These are phyloP conservation scores for Globisporangium carolinianum DNA, from an alignment of 352 stramenopile species.

Conservation along the genomic window DNA sequence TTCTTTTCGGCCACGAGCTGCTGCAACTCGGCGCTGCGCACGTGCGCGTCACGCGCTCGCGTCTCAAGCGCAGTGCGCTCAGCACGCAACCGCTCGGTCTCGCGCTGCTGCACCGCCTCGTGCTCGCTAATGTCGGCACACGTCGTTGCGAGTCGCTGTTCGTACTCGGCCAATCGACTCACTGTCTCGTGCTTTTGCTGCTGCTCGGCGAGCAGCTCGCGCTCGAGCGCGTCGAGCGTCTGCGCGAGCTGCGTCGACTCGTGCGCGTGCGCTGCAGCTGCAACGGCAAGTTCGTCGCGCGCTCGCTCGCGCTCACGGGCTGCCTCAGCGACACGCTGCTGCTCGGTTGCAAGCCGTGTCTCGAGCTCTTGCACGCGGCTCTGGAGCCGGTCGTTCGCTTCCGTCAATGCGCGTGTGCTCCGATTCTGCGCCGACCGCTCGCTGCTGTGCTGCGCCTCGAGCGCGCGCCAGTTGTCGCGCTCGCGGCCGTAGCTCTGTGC, in stretches of 20 bases:
- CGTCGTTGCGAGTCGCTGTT: conserved; percentile 56
- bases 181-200: conserved; percentile 57
- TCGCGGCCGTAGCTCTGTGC: conserved; percentile 19
- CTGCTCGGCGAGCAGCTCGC: conserved; percentile 38
- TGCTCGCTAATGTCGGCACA: conserved; percentile 67
- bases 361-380: conserved; percentile 24
- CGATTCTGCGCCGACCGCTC: conserved; percentile 15
- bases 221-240: conserved; percentile 23
- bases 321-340: conserved; percentile 9
- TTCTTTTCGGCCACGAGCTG: conserved; percentile 69
- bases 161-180: conserved; percentile 64
- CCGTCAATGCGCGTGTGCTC: neutral
- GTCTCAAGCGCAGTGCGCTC: conserved; percentile 27
- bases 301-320: conserved; percentile 12
- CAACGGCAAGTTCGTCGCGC: conserved; percentile 10
- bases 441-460: conserved; percentile 18
- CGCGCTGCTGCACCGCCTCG: conserved; percentile 48
- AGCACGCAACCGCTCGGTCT: conserved; percentile 36
- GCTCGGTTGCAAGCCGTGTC: conserved; percentile 17
- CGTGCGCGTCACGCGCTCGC: conserved; percentile 38
- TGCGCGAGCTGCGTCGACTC: conserved; percentile 19
- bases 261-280: conserved; percentile 6
- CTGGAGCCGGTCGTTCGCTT: conserved; percentile 24
- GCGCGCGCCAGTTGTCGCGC: conserved; percentile 21
- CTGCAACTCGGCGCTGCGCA: conserved; percentile 47